phyloP scores from a whole-genome alignment of 2,329 filamentous ascomycete genomes.

The Cladosporium phlei region DNA sequence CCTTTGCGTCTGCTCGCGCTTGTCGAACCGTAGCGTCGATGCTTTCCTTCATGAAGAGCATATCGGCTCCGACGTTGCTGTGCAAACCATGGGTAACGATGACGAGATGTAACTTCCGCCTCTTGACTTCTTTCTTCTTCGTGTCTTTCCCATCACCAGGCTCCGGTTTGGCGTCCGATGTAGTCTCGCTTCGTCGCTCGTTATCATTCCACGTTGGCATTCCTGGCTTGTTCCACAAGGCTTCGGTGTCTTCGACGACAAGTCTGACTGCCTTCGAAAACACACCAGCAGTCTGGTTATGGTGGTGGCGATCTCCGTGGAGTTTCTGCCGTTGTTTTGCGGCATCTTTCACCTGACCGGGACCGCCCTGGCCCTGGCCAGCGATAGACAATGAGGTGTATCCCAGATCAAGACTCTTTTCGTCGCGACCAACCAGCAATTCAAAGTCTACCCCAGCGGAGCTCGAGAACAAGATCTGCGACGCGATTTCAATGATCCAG shows the following conservation, averaged over 20 bases:
- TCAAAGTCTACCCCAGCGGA: conserved; percentile 87
- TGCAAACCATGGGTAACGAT: conserved; percentile 91
- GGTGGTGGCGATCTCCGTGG: conserved; percentile 40
- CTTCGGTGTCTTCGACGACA: conserved; percentile 79
- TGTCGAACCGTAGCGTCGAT: conserved; percentile 80
- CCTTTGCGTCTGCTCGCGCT: conserved; percentile 64
- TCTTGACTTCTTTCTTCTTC: conserved; percentile 42
- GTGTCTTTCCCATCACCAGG: conserved; percentile 14
- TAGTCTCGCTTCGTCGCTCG: conserved; percentile 19
- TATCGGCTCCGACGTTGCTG: conserved; percentile 91
- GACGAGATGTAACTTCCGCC: conserved; percentile 82
- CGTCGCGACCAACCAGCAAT: conserved; percentile 76
- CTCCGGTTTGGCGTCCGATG: conserved; percentile 15
- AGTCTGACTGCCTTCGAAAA: conserved; percentile 77
- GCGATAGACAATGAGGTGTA: conserved; percentile 44
- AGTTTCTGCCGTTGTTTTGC: conserved; percentile 40
- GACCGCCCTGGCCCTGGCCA: conserved; percentile 48
- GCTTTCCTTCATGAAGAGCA: conserved; percentile 95
- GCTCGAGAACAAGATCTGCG: conserved; percentile 89
- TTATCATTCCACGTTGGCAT: conserved; percentile 59
- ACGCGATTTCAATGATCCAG: conserved; percentile 88
- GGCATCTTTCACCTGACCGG: conserved; percentile 67
- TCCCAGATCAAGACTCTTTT: conserved; percentile 70
- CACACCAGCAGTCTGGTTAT: conserved; percentile 64
- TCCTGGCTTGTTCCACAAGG: conserved; percentile 86